Percentiles rank a stretch among this genome's conserved stretches.
Evolutionary conservation across 208 protist species (phyloP).

Genomic region (Lotmaria passim): DNA sequence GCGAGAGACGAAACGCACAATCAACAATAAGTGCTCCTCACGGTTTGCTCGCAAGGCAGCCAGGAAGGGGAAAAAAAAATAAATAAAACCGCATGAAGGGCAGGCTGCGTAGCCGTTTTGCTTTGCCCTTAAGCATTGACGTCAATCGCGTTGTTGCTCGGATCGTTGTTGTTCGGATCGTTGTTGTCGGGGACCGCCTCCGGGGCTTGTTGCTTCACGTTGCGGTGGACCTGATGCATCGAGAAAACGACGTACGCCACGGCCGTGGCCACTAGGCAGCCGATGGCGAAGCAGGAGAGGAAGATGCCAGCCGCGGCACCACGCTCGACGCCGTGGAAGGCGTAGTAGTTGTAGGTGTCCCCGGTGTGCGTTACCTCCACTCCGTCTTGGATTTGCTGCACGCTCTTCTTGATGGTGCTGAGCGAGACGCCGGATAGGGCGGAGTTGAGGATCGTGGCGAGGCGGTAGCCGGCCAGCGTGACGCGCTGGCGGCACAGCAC

Average conservation of each 20-base stretch:
- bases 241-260: slow-evolving; percentile 7
- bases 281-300: slow-evolving; percentile 24
- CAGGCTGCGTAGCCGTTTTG: no score
- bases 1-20: no score
- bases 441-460: slow-evolving; percentile 33
- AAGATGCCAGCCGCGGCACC: slow-evolving; percentile 19
- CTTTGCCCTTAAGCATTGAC: no score
- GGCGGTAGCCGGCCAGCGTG: slow-evolving; percentile 42
- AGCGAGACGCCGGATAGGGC: slow-evolving; percentile 26
- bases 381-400: slow-evolving; percentile 17
- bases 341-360: slow-evolving; percentile 38
- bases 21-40: no score
- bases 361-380: slow-evolving; percentile 14
- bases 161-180: no score
- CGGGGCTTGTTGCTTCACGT: not conserved
- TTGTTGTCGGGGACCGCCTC: not conserved
- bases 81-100: no score
- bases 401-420: slow-evolving; percentile 25
- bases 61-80: no score
- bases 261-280: slow-evolving; percentile 17
- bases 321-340: slow-evolving; percentile 18
- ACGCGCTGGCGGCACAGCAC: slow-evolving; percentile 21
- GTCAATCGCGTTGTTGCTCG: no score
- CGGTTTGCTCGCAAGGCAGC: no score
- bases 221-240: not conserved